phyloP scores from a whole-genome alignment of 177 flowering plant species.

The Vitis hybrid region DNA sequence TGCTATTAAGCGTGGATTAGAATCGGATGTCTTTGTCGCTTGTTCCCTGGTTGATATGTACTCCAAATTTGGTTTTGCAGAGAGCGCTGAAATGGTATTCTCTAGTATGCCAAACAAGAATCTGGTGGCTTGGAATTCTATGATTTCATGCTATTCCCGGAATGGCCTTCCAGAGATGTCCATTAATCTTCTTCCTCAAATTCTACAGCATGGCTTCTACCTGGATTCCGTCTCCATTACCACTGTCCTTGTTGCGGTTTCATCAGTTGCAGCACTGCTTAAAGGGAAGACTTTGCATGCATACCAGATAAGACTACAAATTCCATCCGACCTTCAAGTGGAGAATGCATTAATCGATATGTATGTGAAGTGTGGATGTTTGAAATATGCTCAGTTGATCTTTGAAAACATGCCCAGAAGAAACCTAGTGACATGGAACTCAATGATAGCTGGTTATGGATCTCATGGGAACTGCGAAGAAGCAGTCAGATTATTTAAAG shows the following conservation, averaged over 20 bases:
- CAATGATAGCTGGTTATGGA: slow-evolving; percentile 59
- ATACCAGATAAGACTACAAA: slow-evolving; percentile 33
- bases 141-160: slow-evolving; percentile 46
- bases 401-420: slow-evolving; percentile 36
- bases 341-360: slow-evolving; percentile 64
- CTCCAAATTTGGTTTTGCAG: slow-evolving; percentile 45
- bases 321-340: slow-evolving; percentile 42
- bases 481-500: slow-evolving; percentile 41
- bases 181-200: slow-evolving; percentile 40
- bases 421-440: slow-evolving; percentile 52
- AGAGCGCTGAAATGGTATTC: slow-evolving; percentile 44
- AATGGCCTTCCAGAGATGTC: slow-evolving; percentile 49
- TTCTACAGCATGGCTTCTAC: slow-evolving; percentile 34
- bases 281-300: slow-evolving; percentile 60
- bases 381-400: slow-evolving; percentile 30
- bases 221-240: slow-evolving; percentile 56
- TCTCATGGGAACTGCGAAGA: slow-evolving; percentile 44
- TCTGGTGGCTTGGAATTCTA: slow-evolving; percentile 66
- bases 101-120: slow-evolving; percentile 40
- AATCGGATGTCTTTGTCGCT: slow-evolving; percentile 47
- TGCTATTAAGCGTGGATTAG: slow-evolving; percentile 42
- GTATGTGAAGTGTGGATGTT: slow-evolving; percentile 65
- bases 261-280: slow-evolving; percentile 48
- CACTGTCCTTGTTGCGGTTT: slow-evolving; percentile 44
- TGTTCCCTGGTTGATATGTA: slow-evolving; percentile 60